Conservation (phyloP, 108 stramenopile species). For the Conticribra weissflogii region DNA sequence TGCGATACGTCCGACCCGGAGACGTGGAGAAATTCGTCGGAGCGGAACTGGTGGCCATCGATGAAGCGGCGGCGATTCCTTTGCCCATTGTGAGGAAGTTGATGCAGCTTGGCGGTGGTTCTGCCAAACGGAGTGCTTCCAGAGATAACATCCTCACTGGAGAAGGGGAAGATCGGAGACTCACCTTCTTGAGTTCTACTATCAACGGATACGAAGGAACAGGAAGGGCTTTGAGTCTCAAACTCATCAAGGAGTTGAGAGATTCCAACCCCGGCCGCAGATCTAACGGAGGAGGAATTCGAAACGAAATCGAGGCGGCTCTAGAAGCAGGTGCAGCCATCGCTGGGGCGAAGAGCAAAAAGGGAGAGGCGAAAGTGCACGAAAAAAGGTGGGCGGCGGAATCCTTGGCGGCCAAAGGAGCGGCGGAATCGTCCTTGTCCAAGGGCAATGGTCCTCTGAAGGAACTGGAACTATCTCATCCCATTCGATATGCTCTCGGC, state of each 20-base stretch:
- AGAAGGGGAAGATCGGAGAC: slow-evolving; percentile 62
- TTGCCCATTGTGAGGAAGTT: slow-evolving; percentile 92
- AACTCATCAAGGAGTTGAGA: slow-evolving; percentile 95
- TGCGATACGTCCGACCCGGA: slow-evolving; percentile 89
- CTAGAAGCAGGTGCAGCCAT: slow-evolving; percentile 71
- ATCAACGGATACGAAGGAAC: slow-evolving; percentile 99
- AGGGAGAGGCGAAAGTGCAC: slow-evolving; percentile 92
- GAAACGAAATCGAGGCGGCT: slow-evolving; percentile 56
- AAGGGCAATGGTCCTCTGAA: slow-evolving; percentile 55
- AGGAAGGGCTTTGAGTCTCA: slow-evolving; percentile 95
- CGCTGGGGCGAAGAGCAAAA: slow-evolving; percentile 69
- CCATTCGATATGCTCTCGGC: slow-evolving; percentile 93
- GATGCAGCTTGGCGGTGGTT: slow-evolving; percentile 58
- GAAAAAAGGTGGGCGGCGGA: slow-evolving; percentile 89
- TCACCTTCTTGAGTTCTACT: slow-evolving; percentile 96
- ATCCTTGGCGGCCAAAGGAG: slow-evolving; percentile 62
- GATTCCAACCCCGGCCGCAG: slow-evolving; percentile 65
- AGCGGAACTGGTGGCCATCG: slow-evolving; percentile 96
- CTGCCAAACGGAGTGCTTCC: slow-evolving; percentile 45
- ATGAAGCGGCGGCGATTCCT: slow-evolving; percentile 99
- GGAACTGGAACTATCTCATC: slow-evolving; percentile 91
- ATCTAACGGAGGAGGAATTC: not conserved
- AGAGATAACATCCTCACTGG: slow-evolving; percentile 19
- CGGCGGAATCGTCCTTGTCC: slow-evolving; percentile 25
- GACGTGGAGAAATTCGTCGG: slow-evolving; percentile 92